Percentiles rank a stretch among this genome's conserved stretches.
Conservation (phyloP, 2,329 filamentous ascomycete genomes). For the Eurotiales sp. region DNA sequence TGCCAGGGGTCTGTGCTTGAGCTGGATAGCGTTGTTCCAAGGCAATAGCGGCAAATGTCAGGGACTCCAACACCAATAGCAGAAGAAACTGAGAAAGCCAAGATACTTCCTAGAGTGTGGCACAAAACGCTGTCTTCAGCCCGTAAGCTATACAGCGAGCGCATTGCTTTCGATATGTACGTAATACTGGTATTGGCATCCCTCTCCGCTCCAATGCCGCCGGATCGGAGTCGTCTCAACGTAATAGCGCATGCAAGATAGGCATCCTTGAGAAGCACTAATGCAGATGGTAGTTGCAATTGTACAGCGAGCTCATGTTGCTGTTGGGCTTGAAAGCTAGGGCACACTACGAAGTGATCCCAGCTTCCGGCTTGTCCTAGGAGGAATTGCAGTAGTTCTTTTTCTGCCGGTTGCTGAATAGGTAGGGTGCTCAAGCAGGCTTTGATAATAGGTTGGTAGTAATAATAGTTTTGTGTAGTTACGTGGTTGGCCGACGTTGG, state of each 20-base stretch:
- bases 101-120: constrained; percentile 4
- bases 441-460: background rate
- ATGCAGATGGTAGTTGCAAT: background rate
- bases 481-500: background rate
- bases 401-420: constrained; percentile 4
- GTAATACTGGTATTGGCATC: background rate
- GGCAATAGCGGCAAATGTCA: constrained; percentile 10
- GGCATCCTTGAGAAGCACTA: constrained; percentile 7
- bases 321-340: constrained; percentile 10
- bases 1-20: background rate
- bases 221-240: constrained; percentile 7
- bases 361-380: constrained; percentile 3
- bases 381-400: constrained; percentile 7
- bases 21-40: background rate
- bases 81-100: constrained; percentile 7
- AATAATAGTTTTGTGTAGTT: background rate
- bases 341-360: constrained; percentile 7
- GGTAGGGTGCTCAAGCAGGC: background rate
- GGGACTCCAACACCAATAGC: constrained; percentile 9
- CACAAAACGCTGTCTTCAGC: constrained; percentile 4
- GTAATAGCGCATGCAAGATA: constrained; percentile 13
- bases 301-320: background rate
- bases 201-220: background rate
- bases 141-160: background rate
- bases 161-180: constrained; percentile 8